Base-by-base conservation (phyloP, 495 filamentous ascomycete genomes). In the Neurospora intermedia region DNA sequence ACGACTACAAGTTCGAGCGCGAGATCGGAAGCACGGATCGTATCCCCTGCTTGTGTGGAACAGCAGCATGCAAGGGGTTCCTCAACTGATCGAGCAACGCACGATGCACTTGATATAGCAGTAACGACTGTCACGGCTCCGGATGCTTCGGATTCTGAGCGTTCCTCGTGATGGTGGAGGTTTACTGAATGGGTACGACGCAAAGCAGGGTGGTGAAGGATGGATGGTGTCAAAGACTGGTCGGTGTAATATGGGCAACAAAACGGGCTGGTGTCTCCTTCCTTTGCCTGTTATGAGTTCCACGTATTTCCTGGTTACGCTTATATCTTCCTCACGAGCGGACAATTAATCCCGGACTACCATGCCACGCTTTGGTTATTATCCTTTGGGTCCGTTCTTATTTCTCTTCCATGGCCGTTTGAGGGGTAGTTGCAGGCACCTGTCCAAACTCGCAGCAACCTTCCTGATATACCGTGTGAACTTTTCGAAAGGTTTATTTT, bases 1-100 rank as follows among this genome's bases (percentile, higher is more conserved):
- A 99, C 85, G 96, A 99, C 85, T 99, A 99, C 88, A 99, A 99
- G 83, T 99, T 99, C 81, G 96, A 99, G 85, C 91, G 96, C 75
- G 96, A 99, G 81, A 92, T 96, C 80, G 93, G 92, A 74, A 95
- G 92, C 76, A 89, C 93, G 75, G 96, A 99, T 82, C 93, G 96
- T 73, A 97, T 99, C 76, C 96, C 96, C 31, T 99, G 96, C 83
- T 89, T 99, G 45, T 99, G 96, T 83, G 96, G 96, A 69, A 97
- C 95, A 45, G 89, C 92, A 11, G 93, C 92, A 23, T 99, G 96
- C 85, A 99, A 99, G 86, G 96, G 96, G 71, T 99, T 98, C 85
- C 92, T 99, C 83, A 99, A 99, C 82, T 99, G 87, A 89, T 79
- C 46, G 6, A 18, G 23, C 23, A 31, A 35, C 54, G 18, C 16